Evolutionary conservation across 2,329 filamentous ascomycete genomes (phyloP), one percentile per base, ranked within the genome.

Genomic region (Diaporthe longicolla): DNA sequence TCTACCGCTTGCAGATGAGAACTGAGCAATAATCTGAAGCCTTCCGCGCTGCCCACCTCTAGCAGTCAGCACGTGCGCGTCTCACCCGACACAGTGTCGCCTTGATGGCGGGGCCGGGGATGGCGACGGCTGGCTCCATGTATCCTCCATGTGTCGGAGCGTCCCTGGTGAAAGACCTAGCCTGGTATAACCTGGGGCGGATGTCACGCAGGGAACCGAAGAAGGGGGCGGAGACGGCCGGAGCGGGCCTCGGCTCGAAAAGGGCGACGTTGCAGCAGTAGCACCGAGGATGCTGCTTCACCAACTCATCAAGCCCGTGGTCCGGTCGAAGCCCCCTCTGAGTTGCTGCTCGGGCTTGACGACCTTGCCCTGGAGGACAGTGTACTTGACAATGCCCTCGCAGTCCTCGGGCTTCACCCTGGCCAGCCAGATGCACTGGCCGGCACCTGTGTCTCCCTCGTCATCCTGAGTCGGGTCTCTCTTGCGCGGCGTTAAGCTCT

Each of bases 351-450:
- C 93, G 0, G 95, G 94, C 87, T 98, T 98, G 70, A 98, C 91
- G 35, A 98, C 91, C 86, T 98, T 98, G 32, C 97, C 97, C 85
- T 98, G 93, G 79, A 98, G 82, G 4, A 99, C 89, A 0, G 97
- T 98, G 82, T 93, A 98, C 80, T 91, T 89, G 57, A 99, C 91
- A 75, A 99, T 91, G 76, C 97, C 97, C 87, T 98, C 95, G 80
- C 95, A 97, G 80, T 98, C 95, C 84, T 97, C 93, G 0, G 96
- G 96, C 80, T 87, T 85, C 24, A 98, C 92, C 73, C 96, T 87
- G 26, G 94, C 96, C 59, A 98, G 87, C 96, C 96, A 98, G 78
- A 98, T 97, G 76, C 95, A 96, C 86, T 98, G 95, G 59, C 90
- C 92, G 1, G 95, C 95, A 72, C 93, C 93, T 4, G 87, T 83